Base-by-base conservation (phyloP, 352 stramenopile genomes). In the Elongisporangium senticosum region DNA sequence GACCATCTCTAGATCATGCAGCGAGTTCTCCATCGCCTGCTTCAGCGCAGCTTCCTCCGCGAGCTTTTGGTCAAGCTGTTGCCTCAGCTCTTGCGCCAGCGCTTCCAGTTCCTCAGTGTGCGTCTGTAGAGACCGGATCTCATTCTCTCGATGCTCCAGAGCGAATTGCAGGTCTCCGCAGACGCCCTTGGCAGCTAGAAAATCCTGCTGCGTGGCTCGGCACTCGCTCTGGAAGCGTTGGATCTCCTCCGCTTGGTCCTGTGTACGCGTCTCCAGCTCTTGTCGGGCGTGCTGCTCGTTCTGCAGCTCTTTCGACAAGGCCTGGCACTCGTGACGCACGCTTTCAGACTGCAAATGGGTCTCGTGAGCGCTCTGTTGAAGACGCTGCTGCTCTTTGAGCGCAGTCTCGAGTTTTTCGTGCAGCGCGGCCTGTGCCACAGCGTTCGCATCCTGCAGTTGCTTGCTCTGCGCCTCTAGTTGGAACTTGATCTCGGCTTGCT, bases 401-500 rank as follows among this genome's bases (percentile, higher is more conserved):
- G 63, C 65, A 0, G 59, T 39, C 56, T 87, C 63, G 1, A 84
- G 58, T 21, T 63, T 65, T 10, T 65, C 51, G 14, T 87, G 69
- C 17, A 75, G 63, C n/a, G 26, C 56, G 23, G 75, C 56, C 0
- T 64, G 19, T 22, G 79, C 71, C 5, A 72, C 59, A 4, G 65
- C 26, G n/a, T 76, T 69, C 1, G 72, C 65, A n/a, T 82, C 67
- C 47, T 87, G 75, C 13, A 76, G 55, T 7, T 74, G 69, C 63
- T 88, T 79, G 1, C 84, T 21, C 56, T 69, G 64, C 13, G 75
- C 73, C 14, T 93, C 79, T 8, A 86, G 26, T 19, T 79, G 69
- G 47, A 90, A 83, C 49, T 90, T 90, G 49, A 67, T 63, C 56
- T 90, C 78, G 1, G 80, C 81, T 57, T 90, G 80, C 28, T 89